Conservation (phyloP, 345 rosid species). For the Erucastrum elatum region DNA sequence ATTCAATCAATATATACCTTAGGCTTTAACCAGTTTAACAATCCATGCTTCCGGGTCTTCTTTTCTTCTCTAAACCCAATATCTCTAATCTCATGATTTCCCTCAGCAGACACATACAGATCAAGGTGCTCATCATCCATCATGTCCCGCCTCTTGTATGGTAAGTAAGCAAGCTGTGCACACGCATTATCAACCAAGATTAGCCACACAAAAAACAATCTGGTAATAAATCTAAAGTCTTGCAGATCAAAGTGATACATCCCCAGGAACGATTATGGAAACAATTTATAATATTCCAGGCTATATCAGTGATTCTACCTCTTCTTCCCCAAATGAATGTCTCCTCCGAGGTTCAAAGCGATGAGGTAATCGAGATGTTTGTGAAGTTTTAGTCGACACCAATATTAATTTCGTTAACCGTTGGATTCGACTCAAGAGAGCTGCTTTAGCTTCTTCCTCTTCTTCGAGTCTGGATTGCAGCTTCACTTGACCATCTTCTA, state of each 20-base stretch:
- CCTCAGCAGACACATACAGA: slow-evolving; percentile 70
- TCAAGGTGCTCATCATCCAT: slow-evolving; percentile 91
- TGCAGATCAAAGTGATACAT: slow-evolving; percentile 25
- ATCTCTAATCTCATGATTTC: slow-evolving; percentile 59
- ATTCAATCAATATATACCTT: slow-evolving; percentile 63
- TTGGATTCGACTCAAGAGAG: slow-evolving; percentile 92
- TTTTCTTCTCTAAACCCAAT: slow-evolving; percentile 72
- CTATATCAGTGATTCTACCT: slow-evolving; percentile 51
- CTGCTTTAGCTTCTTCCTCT: slow-evolving; percentile 99
- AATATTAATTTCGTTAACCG: slow-evolving; percentile 88
- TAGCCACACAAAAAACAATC: slow-evolving; percentile 28
- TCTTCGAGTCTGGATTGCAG: slow-evolving; percentile 93
- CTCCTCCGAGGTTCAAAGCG: slow-evolving; percentile 84
- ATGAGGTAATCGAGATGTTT: slow-evolving; percentile 67
- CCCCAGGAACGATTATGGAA: slow-evolving; percentile 5
- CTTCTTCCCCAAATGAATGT: slow-evolving; percentile 99
- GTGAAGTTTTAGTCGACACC: slow-evolving; percentile 89
- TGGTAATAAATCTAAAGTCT: neutral
- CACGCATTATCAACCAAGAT: slow-evolving; percentile 32
- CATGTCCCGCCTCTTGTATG: slow-evolving; percentile 90
- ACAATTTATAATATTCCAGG: slow-evolving; percentile 2
- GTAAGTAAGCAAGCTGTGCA: slow-evolving; percentile 97
- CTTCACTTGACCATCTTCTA: slow-evolving; percentile 97
- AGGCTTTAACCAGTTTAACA: slow-evolving; percentile 94
- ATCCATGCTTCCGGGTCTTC: slow-evolving; percentile 79